Base-by-base conservation (phyloP, 208 protist species). In the Borovskyia barvae region DNA sequence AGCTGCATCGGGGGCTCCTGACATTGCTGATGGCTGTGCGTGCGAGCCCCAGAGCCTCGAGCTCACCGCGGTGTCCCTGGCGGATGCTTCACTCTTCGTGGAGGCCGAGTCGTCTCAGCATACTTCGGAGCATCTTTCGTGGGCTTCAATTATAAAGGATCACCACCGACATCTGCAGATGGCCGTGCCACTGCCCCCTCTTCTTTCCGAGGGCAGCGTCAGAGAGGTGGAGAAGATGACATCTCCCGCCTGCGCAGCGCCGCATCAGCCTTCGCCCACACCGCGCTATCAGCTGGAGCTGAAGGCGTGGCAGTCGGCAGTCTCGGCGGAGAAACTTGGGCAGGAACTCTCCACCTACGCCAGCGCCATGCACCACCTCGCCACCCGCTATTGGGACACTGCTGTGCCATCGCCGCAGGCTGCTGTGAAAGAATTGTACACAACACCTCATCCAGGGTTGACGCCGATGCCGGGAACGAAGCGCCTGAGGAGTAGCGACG, bases 361-460 rank as follows among this genome's bases (percentile, higher is more conserved):
- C 8, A 59, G 48, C 2, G 80, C 85, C 5, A 92, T 92, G 85
- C 76, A 92, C 61, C 39, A 74, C 55, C 74, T 92, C 33, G 85
- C 85, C 5, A 92, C 85, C 9, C 61, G 70, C 46, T 86, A 84
- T 50, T 92, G 85, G 85, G 75, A 86, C 22, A 35, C 57, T 8
- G 22, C 30, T 5, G 32, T 46, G 9, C 15, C 42, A 7, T 6
- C 30, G 15, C 19, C 39, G 2, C 15, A 26, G 15, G n/a, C 24
- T 33, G 46, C 30, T 39, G 15, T 39, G 33, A 53, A n/a, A n/a
- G n/a, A n/a, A n/a, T n/a, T n/a, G n/a, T n/a, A n/a, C n/a, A n/a
- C n/a, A n/a, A n/a, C n/a, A n/a, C n/a, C n/a, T n/a, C n/a, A n/a
- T n/a, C n/a, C n/a, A n/a, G n/a, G n/a, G n/a, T n/a, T n/a, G n/a